Percentiles rank a stretch among this genome's conserved stretches.
Evolutionary conservation across 148 eudicot species (phyloP).

Genomic region (Suaeda aralocaspica): DNA sequence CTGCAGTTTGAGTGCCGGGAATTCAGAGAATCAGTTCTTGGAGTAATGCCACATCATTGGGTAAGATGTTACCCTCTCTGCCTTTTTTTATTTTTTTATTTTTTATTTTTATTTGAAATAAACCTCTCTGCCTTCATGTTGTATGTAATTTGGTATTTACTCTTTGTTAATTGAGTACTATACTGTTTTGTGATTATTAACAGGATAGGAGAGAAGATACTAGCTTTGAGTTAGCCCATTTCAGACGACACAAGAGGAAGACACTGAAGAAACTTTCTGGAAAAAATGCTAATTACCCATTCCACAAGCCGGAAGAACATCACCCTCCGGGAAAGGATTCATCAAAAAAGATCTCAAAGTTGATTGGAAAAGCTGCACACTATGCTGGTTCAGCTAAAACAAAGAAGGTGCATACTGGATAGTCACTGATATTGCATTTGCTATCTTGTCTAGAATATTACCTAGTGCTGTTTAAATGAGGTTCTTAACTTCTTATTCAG

Average conservation of each 20-base stretch:
- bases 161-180: conserved; percentile 15
- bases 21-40: conserved; percentile 91
- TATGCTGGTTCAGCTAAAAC: conserved; percentile 81
- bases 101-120: no score
- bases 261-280: conserved; percentile 66
- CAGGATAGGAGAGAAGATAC: conserved; percentile 99
- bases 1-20: conserved; percentile 92
- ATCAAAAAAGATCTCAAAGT: conserved; percentile 69
- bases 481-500: neutral
- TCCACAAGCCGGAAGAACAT: conserved; percentile 93
- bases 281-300: conserved; percentile 57
- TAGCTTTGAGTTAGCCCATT: conserved; percentile 69
- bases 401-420: conserved; percentile 54
- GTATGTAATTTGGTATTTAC: neutral
- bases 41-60: conserved; percentile 97
- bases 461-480: neutral
- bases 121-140: neutral
- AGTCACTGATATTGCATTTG: neutral
- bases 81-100: no score
- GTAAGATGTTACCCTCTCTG: conserved; percentile 35
- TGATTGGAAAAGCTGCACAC: conserved; percentile 82
- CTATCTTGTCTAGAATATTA: neutral
- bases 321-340: conserved; percentile 94
- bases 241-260: conserved; percentile 91
- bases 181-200: conserved; percentile 16